phyloP scores from a whole-genome alignment of 2,329 filamentous ascomycete species.

The Blumeria hordei region DNA sequence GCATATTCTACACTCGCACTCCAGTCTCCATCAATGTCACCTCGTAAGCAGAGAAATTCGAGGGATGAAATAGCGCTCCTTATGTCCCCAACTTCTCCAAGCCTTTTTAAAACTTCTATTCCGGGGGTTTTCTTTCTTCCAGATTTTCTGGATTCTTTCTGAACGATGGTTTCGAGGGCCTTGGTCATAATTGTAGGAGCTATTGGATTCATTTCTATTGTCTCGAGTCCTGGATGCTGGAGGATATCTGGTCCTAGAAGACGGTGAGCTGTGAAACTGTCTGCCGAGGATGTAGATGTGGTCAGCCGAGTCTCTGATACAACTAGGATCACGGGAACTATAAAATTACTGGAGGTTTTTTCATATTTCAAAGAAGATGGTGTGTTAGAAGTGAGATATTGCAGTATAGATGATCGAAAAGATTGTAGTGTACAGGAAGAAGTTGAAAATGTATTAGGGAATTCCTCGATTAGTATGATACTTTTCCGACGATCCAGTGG shows the following conservation, averaged over 20 bases:
- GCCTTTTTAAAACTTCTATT: slow-evolving; percentile 47
- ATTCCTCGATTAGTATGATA: slow-evolving; percentile 58
- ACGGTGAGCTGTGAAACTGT: slow-evolving; percentile 82
- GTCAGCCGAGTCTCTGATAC: slow-evolving; percentile 78
- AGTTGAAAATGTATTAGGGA: slow-evolving; percentile 49
- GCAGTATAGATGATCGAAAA: slow-evolving; percentile 52
- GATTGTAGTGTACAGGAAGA: slow-evolving; percentile 38
- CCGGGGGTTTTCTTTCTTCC: slow-evolving; percentile 54
- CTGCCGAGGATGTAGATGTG: slow-evolving; percentile 59
- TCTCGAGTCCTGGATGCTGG: slow-evolving; percentile 50
- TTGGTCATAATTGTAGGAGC: slow-evolving; percentile 69
- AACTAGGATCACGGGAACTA: slow-evolving; percentile 62
- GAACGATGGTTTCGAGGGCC: slow-evolving; percentile 56
- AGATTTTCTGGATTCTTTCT: slow-evolving; percentile 65
- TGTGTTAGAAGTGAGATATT: slow-evolving; percentile 46
- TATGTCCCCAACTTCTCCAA: slow-evolving; percentile 78
- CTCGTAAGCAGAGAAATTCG: slow-evolving; percentile 74
- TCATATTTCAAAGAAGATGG: slow-evolving; percentile 25
- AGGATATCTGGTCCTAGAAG: slow-evolving; percentile 70
- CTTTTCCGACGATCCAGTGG: slow-evolving; percentile 19
- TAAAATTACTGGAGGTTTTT: slow-evolving; percentile 17
- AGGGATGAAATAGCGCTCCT: slow-evolving; percentile 78
- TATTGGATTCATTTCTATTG: slow-evolving; percentile 84
- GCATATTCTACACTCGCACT: slow-evolving; percentile 43
- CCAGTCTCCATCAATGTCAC: slow-evolving; percentile 51